A percentile compares a stretch with the other conserved stretches of the same genome.
Conservation (phyloP, 176 grass and related monocot genomes). For the Urochloa ruziziensis region DNA sequence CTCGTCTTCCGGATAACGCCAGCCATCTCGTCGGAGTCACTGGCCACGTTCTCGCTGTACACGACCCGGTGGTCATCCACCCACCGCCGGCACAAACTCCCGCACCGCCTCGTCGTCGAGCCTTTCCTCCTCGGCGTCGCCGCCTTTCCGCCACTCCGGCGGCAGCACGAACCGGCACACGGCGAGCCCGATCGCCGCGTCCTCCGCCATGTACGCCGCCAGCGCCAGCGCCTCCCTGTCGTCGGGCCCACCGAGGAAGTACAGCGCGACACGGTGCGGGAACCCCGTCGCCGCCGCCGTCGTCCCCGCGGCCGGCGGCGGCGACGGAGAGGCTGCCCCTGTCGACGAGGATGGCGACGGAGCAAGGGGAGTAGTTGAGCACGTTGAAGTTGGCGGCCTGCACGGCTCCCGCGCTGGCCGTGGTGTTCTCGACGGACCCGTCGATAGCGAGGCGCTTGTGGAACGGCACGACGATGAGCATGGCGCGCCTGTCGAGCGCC, state of each 20-base stretch:
- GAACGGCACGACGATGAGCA: constrained; percentile 75
- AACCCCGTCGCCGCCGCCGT: neutral
- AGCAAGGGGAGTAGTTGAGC: constrained; percentile 68
- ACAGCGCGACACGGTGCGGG: constrained; percentile 55
- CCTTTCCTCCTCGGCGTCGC: constrained; percentile 28
- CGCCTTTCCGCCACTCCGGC: constrained; percentile 8
- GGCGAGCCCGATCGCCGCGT: constrained; percentile 45
- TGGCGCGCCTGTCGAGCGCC: constrained; percentile 64
- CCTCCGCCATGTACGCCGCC: constrained; percentile 62
- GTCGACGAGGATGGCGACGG: constrained; percentile 71
- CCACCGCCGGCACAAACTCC: constrained; percentile 38
- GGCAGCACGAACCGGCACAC: constrained; percentile 58
- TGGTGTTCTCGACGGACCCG: constrained; percentile 44
- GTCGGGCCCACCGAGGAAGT: constrained; percentile 81
- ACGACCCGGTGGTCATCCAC: constrained; percentile 42
- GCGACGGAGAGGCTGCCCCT: constrained; percentile 35
- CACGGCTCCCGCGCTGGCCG: constrained; percentile 34
- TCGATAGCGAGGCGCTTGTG: constrained; percentile 59
- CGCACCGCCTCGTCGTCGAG: constrained; percentile 55
- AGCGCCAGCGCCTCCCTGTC: constrained; percentile 80
- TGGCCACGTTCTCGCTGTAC: constrained; percentile 50
- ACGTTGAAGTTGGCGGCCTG: constrained; percentile 62
- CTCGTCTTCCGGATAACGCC: constrained; percentile 45
- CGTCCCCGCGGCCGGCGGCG: neutral
- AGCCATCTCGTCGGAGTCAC: constrained; percentile 59